Evolutionary conservation across 2,329 filamentous ascomycete species (phyloP), one percentile per base, ranked within the genome.

Genomic region (Fusarium ambrosium): DNA sequence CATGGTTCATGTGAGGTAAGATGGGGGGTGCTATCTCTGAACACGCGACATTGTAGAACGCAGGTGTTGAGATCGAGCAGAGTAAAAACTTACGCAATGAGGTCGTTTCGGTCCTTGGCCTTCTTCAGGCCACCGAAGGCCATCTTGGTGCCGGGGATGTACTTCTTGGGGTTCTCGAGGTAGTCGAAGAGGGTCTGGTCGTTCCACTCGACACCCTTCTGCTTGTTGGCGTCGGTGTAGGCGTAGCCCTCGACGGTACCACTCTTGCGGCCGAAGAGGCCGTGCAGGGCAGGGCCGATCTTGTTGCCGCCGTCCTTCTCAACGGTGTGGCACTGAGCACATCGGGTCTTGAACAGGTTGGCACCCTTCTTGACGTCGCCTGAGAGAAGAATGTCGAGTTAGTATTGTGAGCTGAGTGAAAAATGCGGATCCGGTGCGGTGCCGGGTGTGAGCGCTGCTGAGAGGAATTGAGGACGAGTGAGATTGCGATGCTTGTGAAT

Each of bases 121-220:
- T 99, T 99, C 95, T 99, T 99, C 84, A 99, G 92, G 86, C 97
- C 97, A 89, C 97, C 97, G 85, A 98, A 99, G 82, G 97, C 97
- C 97, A 99, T 99, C 95, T 98, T 99, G 89, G 97, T 99, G 81
- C 97, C 97, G 80, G 97, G 97, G 78, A 99, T 98, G 92, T 95
- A 99, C 92, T 98, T 98, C 93, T 99, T 99, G 89, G 97, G 97
- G 93, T 98, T 98, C 92, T 99, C 97, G 83, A 99, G 95, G 92
- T 99, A 99, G 79, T 92, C 91, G 88, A 98, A 98, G 81, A 99
- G 91, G 86, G 94, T 93, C 77, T 92, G 86, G 84, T 98, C 92
- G 80, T 95, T 87, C 97, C 97, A 99, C 81, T 87, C 90, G 81
- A 99, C 92, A 82, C 93, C 95, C 90, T 97, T 97, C 84, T 93